Base-by-base conservation (phyloP, 305 asterid species). In the Fraxinus angustifolia region DNA sequence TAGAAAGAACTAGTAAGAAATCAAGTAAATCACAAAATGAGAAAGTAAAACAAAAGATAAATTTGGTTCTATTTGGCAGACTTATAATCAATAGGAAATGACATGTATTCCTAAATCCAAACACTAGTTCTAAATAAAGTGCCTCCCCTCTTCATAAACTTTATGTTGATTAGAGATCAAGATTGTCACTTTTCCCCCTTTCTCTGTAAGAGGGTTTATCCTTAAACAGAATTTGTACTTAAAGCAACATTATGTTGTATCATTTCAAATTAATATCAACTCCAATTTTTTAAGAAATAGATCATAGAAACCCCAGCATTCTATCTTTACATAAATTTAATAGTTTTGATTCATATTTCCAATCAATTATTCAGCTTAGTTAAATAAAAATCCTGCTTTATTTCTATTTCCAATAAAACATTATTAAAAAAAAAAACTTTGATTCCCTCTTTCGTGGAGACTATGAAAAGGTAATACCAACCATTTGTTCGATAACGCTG, bases 401-500 rank as follows among this genome's bases (percentile, higher is more conserved):
- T 17, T 70, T 70, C 26, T 75, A 75, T 17, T 70, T 70, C 75
- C 40, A 30, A 14, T 68, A 2, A 12, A 67, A 30, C 33, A 62
- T 2, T 7, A 62, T 3, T 19, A 62, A 3, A 50, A 12, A 16
- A 53, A 53, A 53, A 53, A 53, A 53, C 23, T 53, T 53, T 6
- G 10, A 68, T 70, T 31, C 75, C 74, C 40, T 28, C 36, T 70
- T 68, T 30, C 17, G 2, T 31, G 75, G 42, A 48, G 48, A 79
- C 42, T 74, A 58, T 5, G 48, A 78, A 79, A 80, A 83, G 48
- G 83, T 50, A 85, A 56, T 31, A 83, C 96, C 48, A 76, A 95
- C 99, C 97, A 85, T 90, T 92, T 76, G 93, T 92, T 19, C 97
- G 90, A 83, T 96, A 94, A 5, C 97, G 95, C 89, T 91, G 94